Base-by-base conservation (phyloP, 805 yeast genomes). In the Sporopachydermia lactativora region DNA sequence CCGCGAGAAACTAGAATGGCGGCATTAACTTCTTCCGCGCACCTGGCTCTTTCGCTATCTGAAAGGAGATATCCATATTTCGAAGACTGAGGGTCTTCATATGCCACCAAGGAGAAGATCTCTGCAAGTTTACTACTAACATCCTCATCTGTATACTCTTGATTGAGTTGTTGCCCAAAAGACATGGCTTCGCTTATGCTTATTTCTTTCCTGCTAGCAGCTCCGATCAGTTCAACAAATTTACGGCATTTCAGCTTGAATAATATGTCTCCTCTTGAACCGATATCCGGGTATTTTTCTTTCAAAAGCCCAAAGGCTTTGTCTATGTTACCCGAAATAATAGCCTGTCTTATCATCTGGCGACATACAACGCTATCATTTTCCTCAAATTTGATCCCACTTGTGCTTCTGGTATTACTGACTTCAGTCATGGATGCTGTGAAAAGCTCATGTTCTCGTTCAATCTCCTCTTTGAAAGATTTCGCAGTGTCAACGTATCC, bases 401-500 rank as follows among this genome's bases (percentile, higher is more conserved):
- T 52, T n/a, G 48, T 50, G 11, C 49, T 50, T 1, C 53, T 56
- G 15, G 43, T 44, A 28, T 43, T 43, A 14, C 46, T 18, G 34
- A 13, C n/a, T 13, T 4, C 36, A n/a, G 3, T 19, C 19, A n/a
- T 17, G n/a, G 34, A 36, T 6, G 18, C 42, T 45, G 4, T 41
- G 35, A 19, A 19, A 24, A 4, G 37, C 38, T 39, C 41, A 45
- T 43, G 43, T 45, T 65, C 66, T 15, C 52, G 46, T 5, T 49
- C 46, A 19, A 70, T 48, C 46, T 77, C 84, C 31, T 59, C 53
- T 16, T 64, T 56, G 43, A 79, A 71, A 0, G 75, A 70, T 43
- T 61, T 61, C 2, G 74, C 70, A 2, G 75, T 69, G 42, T 73
- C 73, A 19, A 64, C 61, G 48, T 66, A 70, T 2, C 85, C 85